Base-by-base conservation (phyloP, 176 grass and related monocot genomes). In the Neostapfia colusana region DNA sequence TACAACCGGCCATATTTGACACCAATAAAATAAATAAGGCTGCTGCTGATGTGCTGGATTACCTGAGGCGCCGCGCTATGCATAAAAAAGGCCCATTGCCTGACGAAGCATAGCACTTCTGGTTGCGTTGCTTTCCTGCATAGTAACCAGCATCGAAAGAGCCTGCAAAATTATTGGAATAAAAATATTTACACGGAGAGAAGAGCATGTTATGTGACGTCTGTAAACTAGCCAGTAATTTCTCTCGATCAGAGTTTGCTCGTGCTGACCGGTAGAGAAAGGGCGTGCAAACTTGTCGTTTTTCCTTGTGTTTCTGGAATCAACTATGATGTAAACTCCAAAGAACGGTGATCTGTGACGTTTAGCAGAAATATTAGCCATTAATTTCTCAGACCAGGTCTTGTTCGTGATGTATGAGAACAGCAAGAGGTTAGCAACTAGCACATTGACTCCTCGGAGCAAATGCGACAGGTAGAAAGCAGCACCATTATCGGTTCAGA, bases 21-120 rank as follows among this genome's bases (percentile, higher is more conserved):
- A 69, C n/a, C n/a, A n/a, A n/a, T n/a, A n/a, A n/a, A n/a, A n/a
- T n/a, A n/a, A n/a, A n/a, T n/a, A n/a, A n/a, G n/a, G n/a, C n/a
- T n/a, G n/a, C n/a, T n/a, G n/a, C n/a, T n/a, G n/a, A n/a, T n/a
- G n/a, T n/a, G n/a, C n/a, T n/a, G n/a, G n/a, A n/a, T n/a, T n/a
- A n/a, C n/a, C n/a, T n/a, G n/a, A n/a, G n/a, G n/a, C n/a, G n/a
- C n/a, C n/a, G n/a, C n/a, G n/a, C n/a, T n/a, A n/a, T n/a, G n/a
- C n/a, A n/a, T n/a, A n/a, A n/a, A n/a, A n/a, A n/a, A n/a, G n/a
- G n/a, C 54, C 44, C 23, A 31, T 10, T 53, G 45, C 66, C 64
- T 69, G 74, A 84, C 67, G 67, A 36, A 63, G 44, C 56, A 63
- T 35, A 41, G 35, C 10, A 63, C 34, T 17, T 84, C 2, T 53